Percentiles rank a stretch among this genome's conserved stretches.
Conservation (phyloP, 306 rosid genomes). For the Sechiopsis laciniata region DNA sequence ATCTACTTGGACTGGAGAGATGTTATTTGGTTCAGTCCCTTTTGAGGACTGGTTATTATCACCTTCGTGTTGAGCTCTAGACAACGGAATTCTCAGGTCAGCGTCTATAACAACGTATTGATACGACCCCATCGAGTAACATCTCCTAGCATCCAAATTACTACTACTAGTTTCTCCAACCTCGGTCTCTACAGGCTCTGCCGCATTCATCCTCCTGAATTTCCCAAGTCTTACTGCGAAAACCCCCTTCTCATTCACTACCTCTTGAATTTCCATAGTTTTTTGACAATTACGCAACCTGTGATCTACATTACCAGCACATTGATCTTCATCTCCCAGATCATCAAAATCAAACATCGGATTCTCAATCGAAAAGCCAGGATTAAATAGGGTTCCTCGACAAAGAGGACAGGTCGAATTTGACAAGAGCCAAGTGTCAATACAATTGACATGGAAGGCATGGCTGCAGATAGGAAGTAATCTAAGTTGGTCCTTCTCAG, state of each 20-base stretch:
- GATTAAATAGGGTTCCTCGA: conserved; percentile 72
- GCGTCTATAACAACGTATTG: conserved; percentile 74
- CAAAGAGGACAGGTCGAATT: conserved; percentile 95
- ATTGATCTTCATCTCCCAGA: conserved; percentile 63
- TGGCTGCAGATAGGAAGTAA: conserved; percentile 92
- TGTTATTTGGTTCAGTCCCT: conserved; percentile 39
- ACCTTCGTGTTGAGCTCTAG: conserved; percentile 30
- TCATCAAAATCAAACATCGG: conserved; percentile 79
- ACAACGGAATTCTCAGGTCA: conserved; percentile 60
- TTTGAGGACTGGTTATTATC: conserved; percentile 26
- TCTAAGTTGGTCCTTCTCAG: conserved; percentile 79
- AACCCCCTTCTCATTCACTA: conserved; percentile 53
- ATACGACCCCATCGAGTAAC: conserved; percentile 30
- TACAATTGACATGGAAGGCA: conserved; percentile 86
- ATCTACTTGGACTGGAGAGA: conserved; percentile 45
- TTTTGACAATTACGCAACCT: conserved; percentile 49
- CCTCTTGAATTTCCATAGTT: conserved; percentile 58
- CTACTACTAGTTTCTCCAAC: conserved; percentile 92
- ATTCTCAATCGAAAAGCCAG: conserved; percentile 53
- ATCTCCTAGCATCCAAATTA: conserved; percentile 91
- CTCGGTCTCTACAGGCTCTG: conserved; percentile 44
- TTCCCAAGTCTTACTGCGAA: conserved; percentile 85
- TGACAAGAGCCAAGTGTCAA: conserved; percentile 91
- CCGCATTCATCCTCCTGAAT: conserved; percentile 46
- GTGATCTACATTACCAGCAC: conserved; percentile 41